phyloP scores from a whole-genome alignment of 306 rosid genomes.

The Casuarina cunninghamiana region DNA sequence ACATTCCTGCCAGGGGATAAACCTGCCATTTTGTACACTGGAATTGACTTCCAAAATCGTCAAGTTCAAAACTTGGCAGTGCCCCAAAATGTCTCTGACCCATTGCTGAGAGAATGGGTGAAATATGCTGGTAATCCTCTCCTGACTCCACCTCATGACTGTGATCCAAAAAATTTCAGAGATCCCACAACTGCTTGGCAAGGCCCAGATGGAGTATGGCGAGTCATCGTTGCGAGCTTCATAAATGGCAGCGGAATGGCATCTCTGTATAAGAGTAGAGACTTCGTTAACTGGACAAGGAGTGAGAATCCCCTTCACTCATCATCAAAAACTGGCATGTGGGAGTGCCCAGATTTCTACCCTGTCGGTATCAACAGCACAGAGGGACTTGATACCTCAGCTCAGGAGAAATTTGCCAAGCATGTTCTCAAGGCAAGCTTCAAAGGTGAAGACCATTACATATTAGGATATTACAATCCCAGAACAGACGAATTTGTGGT shows the following conservation, averaged over 20 bases:
- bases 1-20: conserved; percentile 37
- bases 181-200: conserved; percentile 68
- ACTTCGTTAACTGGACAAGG: conserved; percentile 43
- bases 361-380: conserved; percentile 38
- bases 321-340: conserved; percentile 37
- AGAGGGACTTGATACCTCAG: conserved; percentile 23
- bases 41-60: conserved; percentile 26
- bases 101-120: conserved; percentile 48
- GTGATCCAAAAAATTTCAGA: conserved; percentile 38
- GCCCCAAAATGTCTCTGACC: conserved; percentile 47
- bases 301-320: conserved; percentile 31
- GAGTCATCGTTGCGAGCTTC: conserved; percentile 42
- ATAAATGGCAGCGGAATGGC: conserved; percentile 41
- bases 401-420: conserved; percentile 21
- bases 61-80: conserved; percentile 49
- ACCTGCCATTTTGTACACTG: conserved; percentile 49
- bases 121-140: conserved; percentile 51
- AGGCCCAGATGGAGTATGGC: conserved; percentile 44
- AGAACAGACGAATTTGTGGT: conserved; percentile 34
- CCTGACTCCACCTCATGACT: conserved; percentile 32
- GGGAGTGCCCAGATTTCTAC: conserved; percentile 60
- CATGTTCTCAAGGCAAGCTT: conserved; percentile 59
- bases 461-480: conserved; percentile 44
- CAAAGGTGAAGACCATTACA: conserved; percentile 37
- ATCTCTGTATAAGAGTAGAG: conserved; percentile 43